Percentiles rank a stretch among this genome's conserved stretches.
Conservation (phyloP, 129 eudicot species). For the Artemisia tridentata region DNA sequence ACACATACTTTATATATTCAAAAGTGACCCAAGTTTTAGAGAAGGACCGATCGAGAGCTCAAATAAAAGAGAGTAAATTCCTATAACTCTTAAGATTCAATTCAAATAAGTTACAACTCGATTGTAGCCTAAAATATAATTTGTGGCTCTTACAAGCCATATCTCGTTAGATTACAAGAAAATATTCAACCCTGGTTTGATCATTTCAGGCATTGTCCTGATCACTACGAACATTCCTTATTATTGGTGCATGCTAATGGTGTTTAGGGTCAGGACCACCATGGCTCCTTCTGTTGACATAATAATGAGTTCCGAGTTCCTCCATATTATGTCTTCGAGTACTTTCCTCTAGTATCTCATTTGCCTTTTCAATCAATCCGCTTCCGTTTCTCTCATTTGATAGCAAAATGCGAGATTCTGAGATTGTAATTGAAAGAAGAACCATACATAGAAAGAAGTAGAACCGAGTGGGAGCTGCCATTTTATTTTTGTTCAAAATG, state of each 20-base stretch:
- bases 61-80: slow-evolving; percentile 3
- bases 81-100: slow-evolving; percentile 14
- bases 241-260: slow-evolving; percentile 34
- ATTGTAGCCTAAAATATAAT: slow-evolving; percentile 10
- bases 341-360: slow-evolving; percentile 39
- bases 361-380: slow-evolving; percentile 37
- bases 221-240: neutral
- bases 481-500: slow-evolving; percentile 23
- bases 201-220: slow-evolving; percentile 20
- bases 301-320: slow-evolving; percentile 16
- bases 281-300: slow-evolving; percentile 45
- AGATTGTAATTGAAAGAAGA: slow-evolving; percentile 25
- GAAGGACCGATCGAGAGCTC: slow-evolving; percentile 20
- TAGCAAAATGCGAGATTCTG: slow-evolving; percentile 26
- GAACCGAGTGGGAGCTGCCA: slow-evolving; percentile 38
- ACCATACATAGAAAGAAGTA: slow-evolving; percentile 42
- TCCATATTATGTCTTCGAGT: slow-evolving; percentile 24
- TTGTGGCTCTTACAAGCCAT: neutral
- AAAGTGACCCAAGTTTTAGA: slow-evolving; percentile 7
- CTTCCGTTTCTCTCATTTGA: slow-evolving; percentile 4
- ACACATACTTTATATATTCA: slow-evolving; percentile 1
- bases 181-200: slow-evolving; percentile 3
- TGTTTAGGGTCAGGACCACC: slow-evolving; percentile 67
- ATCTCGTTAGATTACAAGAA: neutral
- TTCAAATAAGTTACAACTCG: slow-evolving; percentile 17